Evolutionary conservation across 2,329 filamentous ascomycete species (phyloP), one percentile per base, ranked within the genome.

Genomic region (Trichophaea hybrida): DNA sequence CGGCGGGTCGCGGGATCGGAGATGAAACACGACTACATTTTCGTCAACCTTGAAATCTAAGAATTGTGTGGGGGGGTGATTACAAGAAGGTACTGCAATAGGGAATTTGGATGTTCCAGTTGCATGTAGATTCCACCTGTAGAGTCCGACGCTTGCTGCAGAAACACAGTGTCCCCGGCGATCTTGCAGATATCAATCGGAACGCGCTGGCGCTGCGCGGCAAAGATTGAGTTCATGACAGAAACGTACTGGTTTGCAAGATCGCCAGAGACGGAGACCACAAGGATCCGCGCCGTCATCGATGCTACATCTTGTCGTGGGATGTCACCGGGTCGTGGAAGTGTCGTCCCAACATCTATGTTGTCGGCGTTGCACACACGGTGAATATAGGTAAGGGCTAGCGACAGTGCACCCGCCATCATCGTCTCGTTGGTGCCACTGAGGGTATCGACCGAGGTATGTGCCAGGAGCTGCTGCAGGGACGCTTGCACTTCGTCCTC

Each of bases 181-280:
- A 98, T 77, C 66, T 94, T 86, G 62, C 94, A 80, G 37, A 95
- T 91, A 72, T 98, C 93, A 68, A 98, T 89, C 31, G 90, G 87
- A 64, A 98, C 88, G 67, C 82, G 81, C 58, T 89, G 80, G 24
- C 64, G 84, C 69, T 94, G 87, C 61, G 91, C 93, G 1, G 93
- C 93, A 73, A 98, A 98, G 62, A 97, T 94, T 68, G 85, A 82
- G 74, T 98, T 98, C 93, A 98, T 98, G 67, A 94, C 93, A 0
- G 91, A 86, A 59, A 98, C 98, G 75, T 98, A 98, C 72, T 97
- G 83, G 62, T 81, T 86, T 4, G 89, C 83, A 0, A 94, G 81
- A 68, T 91, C 86, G 69, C 88, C 88, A 51, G 88, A 94, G 4
- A 96, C 89, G 52, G 87, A 94, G 57, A 98, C 72, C 64, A 97